These are phyloP conservation scores for Digitaria exilis DNA, from an alignment of 202 grass and related monocot genomes.

Conservation along the genomic window DNA sequence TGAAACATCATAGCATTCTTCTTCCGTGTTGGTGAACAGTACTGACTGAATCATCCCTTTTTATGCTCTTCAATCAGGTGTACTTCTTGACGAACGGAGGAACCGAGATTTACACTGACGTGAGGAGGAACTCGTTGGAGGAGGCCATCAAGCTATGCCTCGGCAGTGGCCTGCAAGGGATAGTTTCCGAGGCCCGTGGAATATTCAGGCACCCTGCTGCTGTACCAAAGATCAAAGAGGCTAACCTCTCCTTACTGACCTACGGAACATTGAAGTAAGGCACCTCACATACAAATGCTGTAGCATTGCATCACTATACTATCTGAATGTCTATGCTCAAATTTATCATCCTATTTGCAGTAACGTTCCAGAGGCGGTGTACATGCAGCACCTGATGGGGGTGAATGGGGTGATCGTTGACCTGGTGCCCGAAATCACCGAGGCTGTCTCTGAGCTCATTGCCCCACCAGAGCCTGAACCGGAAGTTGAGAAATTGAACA, in stretches of 20 bases:
- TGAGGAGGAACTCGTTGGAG: conserved; percentile 77
- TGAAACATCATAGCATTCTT: not conserved
- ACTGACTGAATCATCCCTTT: not conserved
- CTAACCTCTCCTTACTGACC: conserved; percentile 69
- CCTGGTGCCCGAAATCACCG: conserved; percentile 80
- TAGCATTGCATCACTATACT: not conserved
- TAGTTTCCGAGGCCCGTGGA: conserved; percentile 76
- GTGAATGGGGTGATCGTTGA: conserved; percentile 86
- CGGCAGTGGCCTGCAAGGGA: conserved; percentile 63
- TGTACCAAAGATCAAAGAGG: conserved; percentile 78
- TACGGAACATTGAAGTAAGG: conserved; percentile 87
- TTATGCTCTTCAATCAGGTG: conserved; percentile 47
- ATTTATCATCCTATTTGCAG: conserved; percentile 36
- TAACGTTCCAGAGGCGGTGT: conserved; percentile 85
- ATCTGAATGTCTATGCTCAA: conserved; percentile 1
- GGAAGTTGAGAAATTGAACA: not conserved
- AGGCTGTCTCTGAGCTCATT: conserved; percentile 58
- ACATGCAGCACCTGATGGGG: conserved; percentile 93
- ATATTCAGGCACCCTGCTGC: conserved; percentile 73
- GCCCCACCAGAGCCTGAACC: conserved; percentile 17
- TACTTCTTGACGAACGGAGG: conserved; percentile 90
- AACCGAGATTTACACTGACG: conserved; percentile 50
- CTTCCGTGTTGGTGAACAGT: not conserved
- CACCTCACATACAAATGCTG: not conserved
- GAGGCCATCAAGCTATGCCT: conserved; percentile 74